These are phyloP conservation scores for Hura crepitans DNA, from an alignment of 441 rosid species.

Conservation along the genomic window DNA sequence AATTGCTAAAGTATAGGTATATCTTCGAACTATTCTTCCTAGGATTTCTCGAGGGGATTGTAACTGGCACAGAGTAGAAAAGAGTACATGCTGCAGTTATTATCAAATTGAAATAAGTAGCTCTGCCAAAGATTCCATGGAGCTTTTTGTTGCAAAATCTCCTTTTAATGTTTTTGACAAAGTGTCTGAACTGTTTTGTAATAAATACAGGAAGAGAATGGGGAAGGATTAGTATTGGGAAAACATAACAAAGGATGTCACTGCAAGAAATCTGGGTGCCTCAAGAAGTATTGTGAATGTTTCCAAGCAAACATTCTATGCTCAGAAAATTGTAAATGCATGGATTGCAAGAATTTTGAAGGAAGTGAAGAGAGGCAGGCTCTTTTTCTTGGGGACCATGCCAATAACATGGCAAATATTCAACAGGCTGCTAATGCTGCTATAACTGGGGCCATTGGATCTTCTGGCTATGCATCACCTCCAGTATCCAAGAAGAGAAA, in stretches of 20 bases:
- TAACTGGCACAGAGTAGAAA: no score
- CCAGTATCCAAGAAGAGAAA: slow-evolving; percentile 78
- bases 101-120: slow-evolving; percentile 6
- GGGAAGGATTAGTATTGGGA: slow-evolving; percentile 47
- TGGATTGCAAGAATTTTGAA: slow-evolving; percentile 91
- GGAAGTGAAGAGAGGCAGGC: slow-evolving; percentile 85
- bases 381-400: slow-evolving; percentile 59
- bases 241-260: slow-evolving; percentile 96
- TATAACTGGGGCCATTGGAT: slow-evolving; percentile 70
- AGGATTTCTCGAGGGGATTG: no score
- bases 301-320: slow-evolving; percentile 86
- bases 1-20: no score
- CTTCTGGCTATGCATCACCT: slow-evolving; percentile 70
- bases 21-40: no score
- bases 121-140: neutral
- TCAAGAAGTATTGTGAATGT: slow-evolving; percentile 95
- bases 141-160: neutral
- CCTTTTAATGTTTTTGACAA: neutral
- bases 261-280: slow-evolving; percentile 92
- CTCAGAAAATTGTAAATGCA: slow-evolving; percentile 92
- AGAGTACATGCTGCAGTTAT: no score
- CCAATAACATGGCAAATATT: slow-evolving; percentile 56
- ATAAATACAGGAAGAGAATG: slow-evolving; percentile 58
- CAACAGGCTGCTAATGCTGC: slow-evolving; percentile 96
- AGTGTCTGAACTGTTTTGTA: slow-evolving; percentile 12